Evolutionary conservation across 495 filamentous ascomycete species (phyloP).

Genomic region (Aspergillus asperescens): DNA sequence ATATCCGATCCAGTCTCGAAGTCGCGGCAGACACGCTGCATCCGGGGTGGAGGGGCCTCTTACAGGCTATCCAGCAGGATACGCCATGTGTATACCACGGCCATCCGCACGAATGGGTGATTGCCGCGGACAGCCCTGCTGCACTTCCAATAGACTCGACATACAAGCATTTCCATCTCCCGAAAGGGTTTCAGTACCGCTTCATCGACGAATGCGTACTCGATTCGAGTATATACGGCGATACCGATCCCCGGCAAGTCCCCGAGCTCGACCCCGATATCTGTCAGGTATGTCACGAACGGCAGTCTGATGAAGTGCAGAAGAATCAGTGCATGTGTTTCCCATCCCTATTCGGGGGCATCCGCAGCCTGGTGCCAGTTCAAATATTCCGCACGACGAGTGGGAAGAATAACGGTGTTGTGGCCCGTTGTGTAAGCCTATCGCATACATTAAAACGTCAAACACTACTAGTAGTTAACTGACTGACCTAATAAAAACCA

Average conservation of each 20-base stretch:
- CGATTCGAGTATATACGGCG: conserved; percentile 7
- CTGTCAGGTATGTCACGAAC: conserved; percentile 13
- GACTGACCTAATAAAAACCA: conserved; percentile 1
- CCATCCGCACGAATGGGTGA: conserved; percentile 23
- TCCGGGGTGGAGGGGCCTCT: conserved; percentile 17
- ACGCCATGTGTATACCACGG: conserved; percentile 10
- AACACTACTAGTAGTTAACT: too few relatives aligned
- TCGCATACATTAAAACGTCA: too few relatives aligned
- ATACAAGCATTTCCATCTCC: conserved; percentile 14
- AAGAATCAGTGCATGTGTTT: conserved; percentile 20
- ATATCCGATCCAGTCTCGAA: conserved; percentile 15
- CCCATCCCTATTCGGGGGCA: conserved; percentile 17
- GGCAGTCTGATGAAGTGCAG: conserved; percentile 18
- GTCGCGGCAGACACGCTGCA: conserved; percentile 22
- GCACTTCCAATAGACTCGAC: conserved; percentile 12
- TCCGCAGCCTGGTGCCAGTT: conserved; percentile 9
- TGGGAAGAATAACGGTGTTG: conserved; percentile 24
- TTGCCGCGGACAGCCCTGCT: neutral
- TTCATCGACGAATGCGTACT: conserved; percentile 22
- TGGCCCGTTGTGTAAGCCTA: conserved; percentile 17
- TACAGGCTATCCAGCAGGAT: conserved; percentile 16
- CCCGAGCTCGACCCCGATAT: conserved; percentile 13
- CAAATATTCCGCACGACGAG: conserved; percentile 18
- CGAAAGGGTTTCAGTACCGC: conserved; percentile 15
- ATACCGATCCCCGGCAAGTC: conserved; percentile 12